phyloP scores from a whole-genome alignment of 179 eudicot genomes.

The Nepenthes alata region DNA sequence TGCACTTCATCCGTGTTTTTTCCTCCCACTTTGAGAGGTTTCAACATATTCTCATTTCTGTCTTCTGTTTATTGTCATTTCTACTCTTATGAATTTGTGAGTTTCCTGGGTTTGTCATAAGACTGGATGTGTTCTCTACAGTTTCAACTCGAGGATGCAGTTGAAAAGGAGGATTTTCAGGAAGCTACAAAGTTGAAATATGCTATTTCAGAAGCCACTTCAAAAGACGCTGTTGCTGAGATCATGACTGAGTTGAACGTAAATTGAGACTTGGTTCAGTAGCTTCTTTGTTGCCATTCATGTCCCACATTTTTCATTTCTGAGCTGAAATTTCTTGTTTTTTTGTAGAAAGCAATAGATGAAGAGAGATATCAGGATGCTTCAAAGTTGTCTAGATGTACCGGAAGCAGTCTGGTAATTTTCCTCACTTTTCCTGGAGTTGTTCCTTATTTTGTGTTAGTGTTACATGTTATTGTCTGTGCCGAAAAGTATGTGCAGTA shows the following conservation, averaged over 20 bases:
- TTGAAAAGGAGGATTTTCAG: conserved; percentile 80
- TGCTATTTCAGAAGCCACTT: conserved; percentile 64
- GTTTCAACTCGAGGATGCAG: conserved; percentile 92
- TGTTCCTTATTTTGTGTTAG: neutral
- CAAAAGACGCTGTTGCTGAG: conserved; percentile 73
- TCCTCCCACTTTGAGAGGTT: too few species aligned
- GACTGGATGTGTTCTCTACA: conserved; percentile 11
- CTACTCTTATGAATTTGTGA: too few species aligned
- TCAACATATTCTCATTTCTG: too few species aligned
- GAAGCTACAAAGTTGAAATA: conserved; percentile 82
- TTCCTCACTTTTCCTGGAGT: conserved; percentile 1
- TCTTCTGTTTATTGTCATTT: too few species aligned
- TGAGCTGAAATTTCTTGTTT: conserved; percentile 7
- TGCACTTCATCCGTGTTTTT: neutral
- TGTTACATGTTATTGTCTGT: too few species aligned
- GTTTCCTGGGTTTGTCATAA: too few species aligned
- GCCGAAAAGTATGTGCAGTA: too few species aligned
- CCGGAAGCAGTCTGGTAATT: conserved; percentile 92
- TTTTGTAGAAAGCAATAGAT: conserved; percentile 63
- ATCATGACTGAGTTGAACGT: conserved; percentile 80
- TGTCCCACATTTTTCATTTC: neutral
- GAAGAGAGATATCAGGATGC: conserved; percentile 95
- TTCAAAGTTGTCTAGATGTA: conserved; percentile 60
- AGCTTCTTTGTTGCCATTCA: neutral
- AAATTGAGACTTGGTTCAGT: conserved; percentile 6